These are phyloP conservation scores for Amanita jacksonii DNA, from an alignment of 768 basidiomycete species.

Conservation along the genomic window DNA sequence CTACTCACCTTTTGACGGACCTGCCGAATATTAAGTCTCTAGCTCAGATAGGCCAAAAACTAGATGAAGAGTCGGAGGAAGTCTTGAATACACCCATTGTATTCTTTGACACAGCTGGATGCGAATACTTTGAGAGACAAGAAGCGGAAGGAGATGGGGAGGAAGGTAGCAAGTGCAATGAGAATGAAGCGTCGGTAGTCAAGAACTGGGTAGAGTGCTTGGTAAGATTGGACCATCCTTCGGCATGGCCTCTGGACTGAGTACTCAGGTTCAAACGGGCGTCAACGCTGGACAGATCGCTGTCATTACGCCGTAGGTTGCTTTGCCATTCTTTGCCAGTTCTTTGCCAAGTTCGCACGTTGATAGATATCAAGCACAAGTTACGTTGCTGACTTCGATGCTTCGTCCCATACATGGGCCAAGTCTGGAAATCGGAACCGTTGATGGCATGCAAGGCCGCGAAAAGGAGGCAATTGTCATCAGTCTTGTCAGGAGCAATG, in stretches of 20 bases:
- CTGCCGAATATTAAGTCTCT: constrained; percentile 42
- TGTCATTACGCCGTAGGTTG: constrained; percentile 52
- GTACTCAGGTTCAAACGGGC: constrained; percentile 10
- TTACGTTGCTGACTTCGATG: constrained; percentile 69
- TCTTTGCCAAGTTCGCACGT: neutral
- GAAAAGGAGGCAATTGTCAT: constrained; percentile 94
- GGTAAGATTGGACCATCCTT: constrained; percentile 31
- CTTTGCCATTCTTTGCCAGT: neutral
- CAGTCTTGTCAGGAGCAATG: constrained; percentile 87
- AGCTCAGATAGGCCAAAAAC: constrained; percentile 11
- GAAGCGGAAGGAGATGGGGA: constrained; percentile 60
- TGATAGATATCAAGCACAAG: constrained; percentile 86
- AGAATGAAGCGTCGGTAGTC: constrained; percentile 88
- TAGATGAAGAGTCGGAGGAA: constrained; percentile 54
- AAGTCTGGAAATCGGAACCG: constrained; percentile 82
- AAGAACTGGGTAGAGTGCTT: constrained; percentile 74
- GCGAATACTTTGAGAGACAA: constrained; percentile 80
- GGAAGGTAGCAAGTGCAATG: constrained; percentile 88
- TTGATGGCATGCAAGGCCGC: constrained; percentile 96
- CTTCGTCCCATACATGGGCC: constrained; percentile 62
- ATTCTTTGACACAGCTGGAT: constrained; percentile 92
- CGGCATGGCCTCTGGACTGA: neutral
- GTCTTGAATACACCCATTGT: constrained; percentile 68
- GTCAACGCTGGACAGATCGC: constrained; percentile 52
- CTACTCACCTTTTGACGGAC: constrained; percentile 61